Evolutionary conservation across 169 alveolate species (phyloP), one percentile per base, ranked within the genome.

Genomic region (Plasmodium yoelii): DNA sequence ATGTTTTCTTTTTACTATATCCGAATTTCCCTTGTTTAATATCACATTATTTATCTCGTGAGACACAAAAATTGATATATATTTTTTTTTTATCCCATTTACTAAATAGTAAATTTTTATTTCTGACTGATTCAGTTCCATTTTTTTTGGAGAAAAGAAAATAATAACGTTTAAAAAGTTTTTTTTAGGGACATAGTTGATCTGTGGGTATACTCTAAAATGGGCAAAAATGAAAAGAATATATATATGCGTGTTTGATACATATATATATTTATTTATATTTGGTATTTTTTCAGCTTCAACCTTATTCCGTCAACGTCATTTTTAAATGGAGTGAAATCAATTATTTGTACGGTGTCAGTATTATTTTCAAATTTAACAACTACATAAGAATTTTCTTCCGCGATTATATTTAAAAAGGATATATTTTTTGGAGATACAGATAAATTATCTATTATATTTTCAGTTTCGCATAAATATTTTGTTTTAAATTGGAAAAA

Each of bases 11-110:
- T 53, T 82, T 82, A 82, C 90, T 67, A 82, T 82, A 39, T 82
- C 59, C 18, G 47, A 47, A 13, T 82, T 71, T 18, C 84, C 90
- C 47, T 28, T 60, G 56, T 82, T 82, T 46, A 82, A 53, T 68
- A 82, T 18, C 24, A 82, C 90, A 64, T 61, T 67, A 57, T 82
- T 82, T 42, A 82, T 82, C 64, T 82, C 90, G 39, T 61, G 90
- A 28, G 90, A 82, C 26, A 82, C 90, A 49, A 67, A 82, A 51
- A 82, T 63, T 26, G 90, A 82, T 68, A 82, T 67, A 56, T 67
- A 60, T 12, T 82, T 82, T 26, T 82, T 82, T 42, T 82, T 68
- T 56, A 82, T 53, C 24, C 90, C 90, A 67, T 82, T 82, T 82
- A 82, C 82, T 82, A 82, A 65, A 67, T 82, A 82, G 19, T 53